Evolutionary conservation across 176 grass and related monocot species (phyloP).

Genomic region (Canna indica): DNA sequence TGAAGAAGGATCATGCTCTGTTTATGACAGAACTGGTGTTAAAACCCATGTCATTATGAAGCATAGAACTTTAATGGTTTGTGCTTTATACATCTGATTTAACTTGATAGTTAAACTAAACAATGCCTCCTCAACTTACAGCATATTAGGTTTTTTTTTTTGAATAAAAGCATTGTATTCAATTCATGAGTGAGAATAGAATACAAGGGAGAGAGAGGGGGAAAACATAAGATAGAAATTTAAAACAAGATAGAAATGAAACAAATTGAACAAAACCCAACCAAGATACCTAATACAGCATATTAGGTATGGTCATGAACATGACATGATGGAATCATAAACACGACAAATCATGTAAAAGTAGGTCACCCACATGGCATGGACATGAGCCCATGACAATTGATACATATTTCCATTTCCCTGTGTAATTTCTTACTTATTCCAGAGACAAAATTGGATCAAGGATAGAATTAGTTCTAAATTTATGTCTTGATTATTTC

Average conservation of each 20-base stretch:
- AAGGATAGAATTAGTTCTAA: neutral
- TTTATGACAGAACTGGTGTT: constrained; percentile 41
- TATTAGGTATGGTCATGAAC: neutral
- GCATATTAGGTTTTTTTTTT: too few relatives aligned
- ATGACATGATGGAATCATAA: neutral
- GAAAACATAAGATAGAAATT: too few relatives aligned
- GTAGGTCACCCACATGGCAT: too few relatives aligned
- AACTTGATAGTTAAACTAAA: neutral
- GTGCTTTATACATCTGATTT: neutral
- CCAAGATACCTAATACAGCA: too few relatives aligned
- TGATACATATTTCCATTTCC: neutral
- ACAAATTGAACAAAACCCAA: too few relatives aligned
- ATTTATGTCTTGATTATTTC: neutral
- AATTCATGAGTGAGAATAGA: too few relatives aligned
- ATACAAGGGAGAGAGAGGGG: too few relatives aligned
- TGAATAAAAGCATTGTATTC: too few relatives aligned
- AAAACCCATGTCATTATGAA: constrained; percentile 83
- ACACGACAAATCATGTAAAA: neutral
- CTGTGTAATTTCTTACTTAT: neutral
- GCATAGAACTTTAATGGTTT: constrained; percentile 79
- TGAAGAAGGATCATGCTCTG: constrained; percentile 85
- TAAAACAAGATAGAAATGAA: too few relatives aligned
- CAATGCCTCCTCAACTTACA: too few relatives aligned
- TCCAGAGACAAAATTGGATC: too few relatives aligned
- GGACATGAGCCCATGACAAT: neutral